These are phyloP conservation scores for Hansenula sp. DNA, from an alignment of 1,139 yeast species.

Conservation along the genomic window DNA sequence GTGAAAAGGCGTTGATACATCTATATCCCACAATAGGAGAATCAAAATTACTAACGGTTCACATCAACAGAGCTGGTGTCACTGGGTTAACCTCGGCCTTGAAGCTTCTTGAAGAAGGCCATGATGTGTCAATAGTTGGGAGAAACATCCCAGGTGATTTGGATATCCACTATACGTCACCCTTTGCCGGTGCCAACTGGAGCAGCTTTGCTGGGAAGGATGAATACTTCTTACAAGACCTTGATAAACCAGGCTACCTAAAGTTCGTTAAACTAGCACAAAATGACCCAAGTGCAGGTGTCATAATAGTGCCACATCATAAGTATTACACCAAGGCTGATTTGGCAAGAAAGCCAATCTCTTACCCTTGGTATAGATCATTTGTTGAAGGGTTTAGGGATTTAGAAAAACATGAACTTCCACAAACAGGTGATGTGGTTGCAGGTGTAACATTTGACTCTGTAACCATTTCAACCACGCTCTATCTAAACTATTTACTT, in stretches of 20 bases:
- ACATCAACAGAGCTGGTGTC: slow-evolving; percentile 45
- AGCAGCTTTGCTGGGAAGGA: slow-evolving; percentile 48
- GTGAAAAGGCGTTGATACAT: neutral
- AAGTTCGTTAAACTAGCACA: slow-evolving; percentile 38
- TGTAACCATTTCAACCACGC: slow-evolving; percentile 23
- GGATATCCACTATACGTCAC: slow-evolving; percentile 48
- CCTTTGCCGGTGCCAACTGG: slow-evolving; percentile 76
- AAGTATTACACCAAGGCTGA: slow-evolving; percentile 43
- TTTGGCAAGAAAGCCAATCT: neutral
- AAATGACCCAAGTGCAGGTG: slow-evolving; percentile 45
- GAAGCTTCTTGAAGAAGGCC: slow-evolving; percentile 37
- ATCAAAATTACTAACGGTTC: neutral
- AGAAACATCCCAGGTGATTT: slow-evolving; percentile 51
- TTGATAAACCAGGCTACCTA: slow-evolving; percentile 41
- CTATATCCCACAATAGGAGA: no score
- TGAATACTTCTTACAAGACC: slow-evolving; percentile 36
- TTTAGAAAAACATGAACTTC: slow-evolving; percentile 28
- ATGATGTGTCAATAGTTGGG: slow-evolving; percentile 42
- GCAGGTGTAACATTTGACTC: slow-evolving; percentile 20
- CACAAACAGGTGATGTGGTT: slow-evolving; percentile 20
- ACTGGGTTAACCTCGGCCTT: slow-evolving; percentile 59
- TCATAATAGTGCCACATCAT: slow-evolving; percentile 41
- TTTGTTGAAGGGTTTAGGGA: slow-evolving; percentile 41
- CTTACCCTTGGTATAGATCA: slow-evolving; percentile 29
- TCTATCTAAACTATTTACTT: slow-evolving; percentile 18